Evolutionary conservation across 768 basidiomycete genomes (phyloP).

Genomic region (Termitomyces sp.): DNA sequence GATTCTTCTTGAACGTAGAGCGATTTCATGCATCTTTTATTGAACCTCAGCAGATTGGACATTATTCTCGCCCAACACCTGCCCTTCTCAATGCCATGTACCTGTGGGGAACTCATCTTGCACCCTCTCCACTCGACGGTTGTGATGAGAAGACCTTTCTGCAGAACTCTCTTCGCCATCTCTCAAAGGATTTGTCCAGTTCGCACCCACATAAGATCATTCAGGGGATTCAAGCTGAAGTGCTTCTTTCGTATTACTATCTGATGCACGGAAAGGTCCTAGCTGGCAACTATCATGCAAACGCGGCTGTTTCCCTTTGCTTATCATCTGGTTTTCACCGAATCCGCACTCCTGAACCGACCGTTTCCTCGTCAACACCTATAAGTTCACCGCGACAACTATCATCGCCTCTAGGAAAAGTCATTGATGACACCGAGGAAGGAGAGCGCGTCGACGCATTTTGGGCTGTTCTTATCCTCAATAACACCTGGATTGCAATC

Average conservation of each 20-base stretch:
- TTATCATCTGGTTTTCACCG: slow-evolving; percentile 37
- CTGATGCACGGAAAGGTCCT: slow-evolving; percentile 44
- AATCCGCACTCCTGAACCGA: slow-evolving; percentile 19
- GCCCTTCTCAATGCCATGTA: slow-evolving; percentile 37
- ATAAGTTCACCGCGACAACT: slow-evolving; percentile 12
- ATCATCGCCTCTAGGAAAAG: slow-evolving; percentile 28
- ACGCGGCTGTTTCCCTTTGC: slow-evolving; percentile 43
- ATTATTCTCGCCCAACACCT: slow-evolving; percentile 33
- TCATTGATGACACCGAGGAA: slow-evolving; percentile 24
- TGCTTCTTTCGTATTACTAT: slow-evolving; percentile 55
- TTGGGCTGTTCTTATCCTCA: slow-evolving; percentile 37
- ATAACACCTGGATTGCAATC: slow-evolving; percentile 45
- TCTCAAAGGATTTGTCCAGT: slow-evolving; percentile 35
- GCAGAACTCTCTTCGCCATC: slow-evolving; percentile 36
- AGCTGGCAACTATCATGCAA: slow-evolving; percentile 48
- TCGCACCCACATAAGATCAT: slow-evolving; percentile 40
- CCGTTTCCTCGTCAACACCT: not conserved
- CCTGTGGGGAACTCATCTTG: slow-evolving; percentile 35
- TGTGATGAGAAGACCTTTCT: slow-evolving; percentile 34
- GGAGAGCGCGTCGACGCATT: slow-evolving; percentile 34
- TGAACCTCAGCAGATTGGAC: slow-evolving; percentile 26
- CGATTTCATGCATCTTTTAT: slow-evolving; percentile 39
- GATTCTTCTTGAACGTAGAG: slow-evolving; percentile 50
- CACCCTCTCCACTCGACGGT: slow-evolving; percentile 20
- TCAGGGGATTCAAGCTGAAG: slow-evolving; percentile 47